Base-by-base conservation (phyloP, 192 early-diverging fungal species). In the Helicostylum pulchrum region DNA sequence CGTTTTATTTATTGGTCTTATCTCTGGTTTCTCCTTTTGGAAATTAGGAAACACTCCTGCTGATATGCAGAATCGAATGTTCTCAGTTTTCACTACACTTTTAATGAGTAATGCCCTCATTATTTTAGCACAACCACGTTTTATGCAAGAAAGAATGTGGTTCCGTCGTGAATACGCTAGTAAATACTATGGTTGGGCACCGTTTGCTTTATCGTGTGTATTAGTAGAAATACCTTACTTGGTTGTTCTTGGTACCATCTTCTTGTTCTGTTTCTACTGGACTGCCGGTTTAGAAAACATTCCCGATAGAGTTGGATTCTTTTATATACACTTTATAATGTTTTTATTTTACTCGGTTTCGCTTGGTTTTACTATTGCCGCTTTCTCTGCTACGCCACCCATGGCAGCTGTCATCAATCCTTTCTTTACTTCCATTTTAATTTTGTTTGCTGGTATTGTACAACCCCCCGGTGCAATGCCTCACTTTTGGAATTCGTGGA, bases 21-120 rank as follows among this genome's bases (percentile, higher is more conserved):
- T 87, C 7, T 77, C 85, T 62, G 86, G 87, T 30, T 82, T 92
- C 73, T 74, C 86, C 6, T 92, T 85, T 71, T 86, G 77, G 74
- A 79, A 84, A 23, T 71, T 88, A n/a, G 73, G 66, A 61, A 68
- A 85, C 64, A 53, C 77, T 11, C 64, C 80, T 15, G 47, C 66
- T 5, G 85, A 84, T 52, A 71, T 88, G 63, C 77, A 78, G 53
- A 82, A 83, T 72, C 82, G 83, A 64, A 79, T 83, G 31, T 80
- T 87, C 57, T 65, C 61, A 17, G 65, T 65, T 0, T 74, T 74
- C 44, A 74, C 72, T 1, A 74, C 66, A 8, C 51, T 74, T n/a
- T 34, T 82, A 2, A 68, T 88, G 64, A 79, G 78, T 15, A 78
- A 85, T 11, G 64, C 80, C 8, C 68, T 87, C 31, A 87, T 84